phyloP scores from a whole-genome alignment of 2,329 filamentous ascomycete species.

The Chalara sp. region DNA sequence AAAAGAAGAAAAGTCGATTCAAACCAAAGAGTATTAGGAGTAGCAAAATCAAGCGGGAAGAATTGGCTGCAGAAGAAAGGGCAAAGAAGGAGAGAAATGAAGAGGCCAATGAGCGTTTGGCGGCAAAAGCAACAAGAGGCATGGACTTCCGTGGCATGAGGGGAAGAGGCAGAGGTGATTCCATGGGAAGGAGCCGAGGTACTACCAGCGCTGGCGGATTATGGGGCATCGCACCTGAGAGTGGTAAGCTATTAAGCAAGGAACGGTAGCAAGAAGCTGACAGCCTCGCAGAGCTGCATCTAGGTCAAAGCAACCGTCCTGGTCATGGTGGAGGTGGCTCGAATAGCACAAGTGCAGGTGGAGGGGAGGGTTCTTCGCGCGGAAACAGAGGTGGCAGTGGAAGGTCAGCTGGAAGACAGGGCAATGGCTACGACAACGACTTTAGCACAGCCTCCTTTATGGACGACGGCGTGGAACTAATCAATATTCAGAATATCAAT shows the following conservation, averaged over 20 bases:
- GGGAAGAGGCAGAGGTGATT: slow-evolving; percentile 24
- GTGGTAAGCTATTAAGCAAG: slow-evolving; percentile 13
- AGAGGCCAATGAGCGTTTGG: slow-evolving; percentile 5
- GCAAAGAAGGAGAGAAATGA: slow-evolving; percentile 11
- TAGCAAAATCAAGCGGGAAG: slow-evolving; percentile 18
- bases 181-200: slow-evolving; percentile 21
- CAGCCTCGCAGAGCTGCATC: no score
- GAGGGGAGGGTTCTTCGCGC: neutral
- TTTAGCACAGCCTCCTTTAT: slow-evolving; percentile 13
- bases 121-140: slow-evolving; percentile 14
- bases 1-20: slow-evolving; percentile 21
- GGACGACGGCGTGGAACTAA: slow-evolving; percentile 16
- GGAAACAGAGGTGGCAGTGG: slow-evolving; percentile 3
- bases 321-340: no score
- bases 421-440: neutral
- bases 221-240: slow-evolving; percentile 17
- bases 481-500: slow-evolving; percentile 26
- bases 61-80: slow-evolving; percentile 15
- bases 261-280: no score
- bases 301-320: no score
- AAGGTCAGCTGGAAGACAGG: slow-evolving; percentile 1
- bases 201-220: slow-evolving; percentile 12
- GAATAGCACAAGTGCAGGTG: no score
- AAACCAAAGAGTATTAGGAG: slow-evolving; percentile 26
- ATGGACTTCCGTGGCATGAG: neutral